Evolutionary conservation across 345 rosid species (phyloP), one percentile per base, ranked within the genome.

Genomic region (Passiflora organensis): DNA sequence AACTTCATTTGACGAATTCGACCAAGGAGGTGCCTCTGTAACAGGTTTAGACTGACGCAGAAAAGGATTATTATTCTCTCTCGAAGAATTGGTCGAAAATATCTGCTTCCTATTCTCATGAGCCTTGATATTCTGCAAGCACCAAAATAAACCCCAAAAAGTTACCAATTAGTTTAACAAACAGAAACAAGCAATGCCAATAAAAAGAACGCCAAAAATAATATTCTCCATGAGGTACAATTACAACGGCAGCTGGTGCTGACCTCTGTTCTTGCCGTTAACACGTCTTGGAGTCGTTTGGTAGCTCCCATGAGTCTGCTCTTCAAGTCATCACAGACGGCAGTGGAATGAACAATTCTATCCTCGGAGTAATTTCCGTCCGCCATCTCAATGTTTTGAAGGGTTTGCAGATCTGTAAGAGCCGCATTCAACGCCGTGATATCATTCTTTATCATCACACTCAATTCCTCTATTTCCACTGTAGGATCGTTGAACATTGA

Each of bases 1-100:
- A 12, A 77, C 55, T 24, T 64, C 69, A 71, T 72, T 62, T 36
- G 82, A 64, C 21, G 93, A 61, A 69, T 41, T 82, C 38, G 95
- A 85, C 97, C 96, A 87, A 46, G 97, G 91, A 70, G 94, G 95
- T 19, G 96, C 91, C 71, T 82, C 96, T 36, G 84, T 69, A 43
- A 69, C 57, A 55, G 82, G 50, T 68, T 78, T 75, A 4, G 68
- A 56, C 32, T 69, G 82, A 23, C 60, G 83, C 56, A 64, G 74
- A 51, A 81, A 67, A 13, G 72, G 75, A 59, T 68, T 81, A 28
- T 8, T 8, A 28, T 8, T 2, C 56, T 86, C 89, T 61, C 80
- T 78, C 32, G 68, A 71, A 59, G 84, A 70, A 66, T 75, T 84
- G 38, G 83, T 72, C 5, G 97, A 91, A 62, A 91, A 88, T 21